These are phyloP conservation scores for Pythium rishiriense DNA, from an alignment of 352 stramenopile genomes.

Conservation along the genomic window DNA sequence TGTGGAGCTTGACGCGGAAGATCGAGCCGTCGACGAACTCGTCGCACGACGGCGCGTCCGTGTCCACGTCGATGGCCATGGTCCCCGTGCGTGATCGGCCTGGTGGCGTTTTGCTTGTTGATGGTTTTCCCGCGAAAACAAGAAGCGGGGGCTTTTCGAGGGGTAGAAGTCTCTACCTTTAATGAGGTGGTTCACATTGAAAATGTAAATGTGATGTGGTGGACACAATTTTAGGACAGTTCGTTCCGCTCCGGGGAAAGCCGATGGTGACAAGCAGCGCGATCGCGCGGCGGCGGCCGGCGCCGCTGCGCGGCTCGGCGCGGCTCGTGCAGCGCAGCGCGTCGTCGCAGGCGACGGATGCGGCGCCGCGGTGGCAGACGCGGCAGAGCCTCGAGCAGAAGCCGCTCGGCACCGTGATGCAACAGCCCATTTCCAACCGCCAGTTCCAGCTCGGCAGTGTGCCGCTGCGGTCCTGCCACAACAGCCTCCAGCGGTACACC, in stretches of 20 bases:
- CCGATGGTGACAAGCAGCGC: conserved; percentile 5
- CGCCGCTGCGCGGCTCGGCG: background rate
- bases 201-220: conserved; percentile 9
- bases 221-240: background rate
- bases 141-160: too few species aligned
- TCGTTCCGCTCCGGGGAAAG: background rate
- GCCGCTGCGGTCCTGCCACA: conserved; percentile 63
- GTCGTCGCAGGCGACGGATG: background rate
- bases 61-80: conserved; percentile 26
- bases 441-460: conserved; percentile 44
- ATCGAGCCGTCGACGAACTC: conserved; percentile 89
- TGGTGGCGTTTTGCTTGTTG: background rate
- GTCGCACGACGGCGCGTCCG: conserved; percentile 39
- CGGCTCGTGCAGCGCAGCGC: conserved; percentile 7
- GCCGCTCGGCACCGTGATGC: conserved; percentile 15
- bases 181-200: conserved; percentile 1
- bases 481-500: conserved; percentile 32
- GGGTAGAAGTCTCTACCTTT: too few species aligned
- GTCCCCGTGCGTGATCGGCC: background rate
- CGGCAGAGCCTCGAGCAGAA: conserved; percentile 16
- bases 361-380: conserved; percentile 22
- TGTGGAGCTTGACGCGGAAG: conserved; percentile 90
- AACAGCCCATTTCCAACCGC: conserved; percentile 40
- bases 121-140: conserved; percentile 50
- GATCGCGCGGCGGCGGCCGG: conserved; percentile 1